These are phyloP conservation scores for Saccharomycopsis synnaedendra DNA, from an alignment of 805 yeast genomes.

Conservation along the genomic window DNA sequence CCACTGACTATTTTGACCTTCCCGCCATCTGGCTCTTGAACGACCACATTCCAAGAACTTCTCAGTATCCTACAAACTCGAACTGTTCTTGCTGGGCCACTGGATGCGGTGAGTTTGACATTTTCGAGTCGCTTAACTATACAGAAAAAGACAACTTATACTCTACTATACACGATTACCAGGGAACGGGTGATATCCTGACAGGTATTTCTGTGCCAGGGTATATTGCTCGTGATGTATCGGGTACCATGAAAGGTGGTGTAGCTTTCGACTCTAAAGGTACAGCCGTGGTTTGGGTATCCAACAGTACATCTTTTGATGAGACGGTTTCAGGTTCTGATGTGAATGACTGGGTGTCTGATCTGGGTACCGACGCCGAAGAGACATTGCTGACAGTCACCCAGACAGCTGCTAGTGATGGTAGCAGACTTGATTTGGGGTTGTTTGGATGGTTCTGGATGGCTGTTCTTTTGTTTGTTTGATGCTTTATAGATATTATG, in stretches of 20 bases:
- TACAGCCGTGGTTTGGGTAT: constrained; percentile 46
- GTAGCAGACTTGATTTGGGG: not conserved
- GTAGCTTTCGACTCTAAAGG: constrained; percentile 57
- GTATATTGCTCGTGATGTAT: constrained; percentile 42
- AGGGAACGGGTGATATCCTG: constrained; percentile 53
- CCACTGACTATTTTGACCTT: constrained; percentile 70
- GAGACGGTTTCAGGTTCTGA: constrained; percentile 31
- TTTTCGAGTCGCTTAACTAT: constrained; percentile 69
- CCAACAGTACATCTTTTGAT: constrained; percentile 41
- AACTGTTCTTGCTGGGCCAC: constrained; percentile 93
- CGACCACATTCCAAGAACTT: constrained; percentile 92
- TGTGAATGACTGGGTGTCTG: constrained; percentile 33
- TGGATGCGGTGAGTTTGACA: constrained; percentile 97
- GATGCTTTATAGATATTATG: not conserved
- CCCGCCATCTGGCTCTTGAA: constrained; percentile 97
- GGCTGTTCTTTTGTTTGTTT: not conserved
- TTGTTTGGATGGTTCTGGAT: not conserved
- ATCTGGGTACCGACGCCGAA: constrained; percentile 22
- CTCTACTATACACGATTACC: constrained; percentile 68
- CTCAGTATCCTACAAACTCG: constrained; percentile 75
- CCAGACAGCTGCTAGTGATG: constrained; percentile 7
- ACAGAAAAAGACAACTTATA: constrained; percentile 54
- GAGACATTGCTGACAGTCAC: constrained; percentile 24
- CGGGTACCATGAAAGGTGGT: constrained; percentile 53
- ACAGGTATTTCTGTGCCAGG: constrained; percentile 50